Conservation (phyloP, 257 asterid species). For the Lantana camara region DNA sequence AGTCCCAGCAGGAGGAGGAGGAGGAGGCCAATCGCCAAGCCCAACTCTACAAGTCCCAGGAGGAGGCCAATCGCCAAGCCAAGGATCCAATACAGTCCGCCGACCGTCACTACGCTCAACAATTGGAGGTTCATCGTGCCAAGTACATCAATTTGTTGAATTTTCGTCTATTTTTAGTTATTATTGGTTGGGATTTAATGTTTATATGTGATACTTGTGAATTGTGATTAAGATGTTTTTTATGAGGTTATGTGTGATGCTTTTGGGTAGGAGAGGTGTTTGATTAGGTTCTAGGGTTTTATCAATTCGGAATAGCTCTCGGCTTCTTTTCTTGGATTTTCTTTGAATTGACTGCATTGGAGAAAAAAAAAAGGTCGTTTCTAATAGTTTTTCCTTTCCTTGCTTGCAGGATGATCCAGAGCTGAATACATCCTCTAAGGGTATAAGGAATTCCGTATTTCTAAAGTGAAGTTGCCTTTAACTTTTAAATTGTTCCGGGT, state of each 20-base stretch:
- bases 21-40: conserved; percentile 97
- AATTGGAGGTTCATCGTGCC: conserved; percentile 83
- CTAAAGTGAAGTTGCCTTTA: too few species aligned
- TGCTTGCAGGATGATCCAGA: too few species aligned
- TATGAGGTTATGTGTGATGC: background rate
- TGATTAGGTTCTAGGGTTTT: conserved; percentile 40
- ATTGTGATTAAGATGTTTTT: conserved; percentile 1
- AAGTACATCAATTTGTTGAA: conserved; percentile 47
- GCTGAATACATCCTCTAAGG: too few species aligned
- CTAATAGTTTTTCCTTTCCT: too few species aligned
- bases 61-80: conserved; percentile 80
- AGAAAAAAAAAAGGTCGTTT: too few species aligned
- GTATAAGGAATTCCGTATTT: too few species aligned
- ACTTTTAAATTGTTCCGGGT: too few species aligned
- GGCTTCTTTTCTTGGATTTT: too few species aligned
- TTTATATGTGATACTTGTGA: background rate
- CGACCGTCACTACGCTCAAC: conserved; percentile 53
- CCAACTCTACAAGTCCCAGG: conserved; percentile 88
- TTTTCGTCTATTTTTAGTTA: background rate
- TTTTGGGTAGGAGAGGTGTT: background rate
- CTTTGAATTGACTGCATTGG: too few species aligned
- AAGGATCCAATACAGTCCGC: conserved; percentile 61
- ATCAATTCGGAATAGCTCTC: conserved; percentile 19
- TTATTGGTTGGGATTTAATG: background rate
- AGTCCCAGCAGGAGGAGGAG: too few species aligned